Conservation (phyloP, 768 basidiomycete genomes). For the Suillus plorans region DNA sequence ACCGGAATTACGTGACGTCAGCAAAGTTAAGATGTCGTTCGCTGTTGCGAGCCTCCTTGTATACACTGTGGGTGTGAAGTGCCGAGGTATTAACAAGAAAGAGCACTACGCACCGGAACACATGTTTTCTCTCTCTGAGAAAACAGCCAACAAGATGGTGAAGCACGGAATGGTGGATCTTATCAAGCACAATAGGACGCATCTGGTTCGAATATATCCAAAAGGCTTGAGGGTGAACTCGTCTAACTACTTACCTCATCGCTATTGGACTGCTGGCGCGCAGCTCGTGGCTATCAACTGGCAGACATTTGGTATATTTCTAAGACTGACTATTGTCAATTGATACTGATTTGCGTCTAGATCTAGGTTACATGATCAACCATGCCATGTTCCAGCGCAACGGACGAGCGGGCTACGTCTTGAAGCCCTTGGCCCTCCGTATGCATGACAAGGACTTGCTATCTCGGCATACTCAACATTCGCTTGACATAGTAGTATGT, state of each 20-base stretch:
- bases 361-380: constrained; percentile 89
- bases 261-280: constrained; percentile 85
- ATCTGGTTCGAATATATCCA: constrained; percentile 86
- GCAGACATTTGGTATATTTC: constrained; percentile 84
- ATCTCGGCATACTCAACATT: constrained; percentile 51
- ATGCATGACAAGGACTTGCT: constrained; percentile 60
- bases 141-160: constrained; percentile 71
- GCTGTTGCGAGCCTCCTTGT: constrained; percentile 75
- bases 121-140: constrained; percentile 92
- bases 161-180: constrained; percentile 67
- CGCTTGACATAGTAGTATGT: constrained; percentile 62
- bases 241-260: constrained; percentile 85
- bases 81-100: constrained; percentile 85
- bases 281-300: constrained; percentile 96
- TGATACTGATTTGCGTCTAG: constrained; percentile 37
- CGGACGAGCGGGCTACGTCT: constrained; percentile 83
- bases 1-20: constrained; percentile 16
- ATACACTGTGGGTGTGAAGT: constrained; percentile 96
- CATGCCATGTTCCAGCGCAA: constrained; percentile 95
- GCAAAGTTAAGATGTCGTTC: constrained; percentile 71
- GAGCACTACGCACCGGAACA: constrained; percentile 84
- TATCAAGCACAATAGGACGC: constrained; percentile 82
- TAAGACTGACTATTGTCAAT: constrained; percentile 3
- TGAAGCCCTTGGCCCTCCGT: constrained; percentile 82
- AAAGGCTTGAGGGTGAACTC: constrained; percentile 79